Percentiles rank a stretch among this genome's conserved stretches.
phyloP scores from a whole-genome alignment of 106 monocot species.

The Apostasia ramifera region DNA sequence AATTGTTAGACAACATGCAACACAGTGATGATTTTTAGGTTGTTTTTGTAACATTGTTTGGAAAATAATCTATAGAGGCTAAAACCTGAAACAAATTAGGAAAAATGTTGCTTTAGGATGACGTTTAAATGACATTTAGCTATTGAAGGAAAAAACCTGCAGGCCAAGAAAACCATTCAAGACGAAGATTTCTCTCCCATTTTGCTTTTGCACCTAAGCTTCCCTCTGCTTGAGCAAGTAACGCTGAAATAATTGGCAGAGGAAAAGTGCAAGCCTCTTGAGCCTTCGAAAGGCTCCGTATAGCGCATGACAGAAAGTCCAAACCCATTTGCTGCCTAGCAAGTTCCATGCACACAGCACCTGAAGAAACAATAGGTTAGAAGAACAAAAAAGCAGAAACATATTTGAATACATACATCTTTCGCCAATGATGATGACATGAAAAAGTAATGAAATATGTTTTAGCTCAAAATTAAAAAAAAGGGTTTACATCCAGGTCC shows the following conservation, averaged over 20 bases:
- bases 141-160: constrained; percentile 36
- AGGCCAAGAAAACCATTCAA: constrained; percentile 91
- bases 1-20: too few relatives aligned
- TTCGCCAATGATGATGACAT: neutral
- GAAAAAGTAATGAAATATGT: neutral
- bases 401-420: neutral
- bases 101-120: neutral
- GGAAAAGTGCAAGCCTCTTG: constrained; percentile 27
- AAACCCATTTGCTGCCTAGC: constrained; percentile 48
- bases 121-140: neutral
- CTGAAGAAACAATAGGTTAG: constrained; percentile 23
- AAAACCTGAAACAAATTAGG: neutral
- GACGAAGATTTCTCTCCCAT: constrained; percentile 76
- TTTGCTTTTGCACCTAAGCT: constrained; percentile 65
- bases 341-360: constrained; percentile 85
- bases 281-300: constrained; percentile 61
- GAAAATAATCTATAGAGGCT: too few relatives aligned
- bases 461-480: neutral
- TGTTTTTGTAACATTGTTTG: too few relatives aligned
- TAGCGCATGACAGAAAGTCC: constrained; percentile 58
- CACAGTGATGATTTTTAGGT: too few relatives aligned
- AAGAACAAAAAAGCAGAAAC: constrained; percentile 2
- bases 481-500: neutral
- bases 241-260: constrained; percentile 59
- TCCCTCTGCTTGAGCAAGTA: constrained; percentile 88